Percentiles rank a stretch among this genome's conserved stretches.
Evolutionary conservation across 148 eudicot species (phyloP).

Genomic region (Dianthus caryophyllus): DNA sequence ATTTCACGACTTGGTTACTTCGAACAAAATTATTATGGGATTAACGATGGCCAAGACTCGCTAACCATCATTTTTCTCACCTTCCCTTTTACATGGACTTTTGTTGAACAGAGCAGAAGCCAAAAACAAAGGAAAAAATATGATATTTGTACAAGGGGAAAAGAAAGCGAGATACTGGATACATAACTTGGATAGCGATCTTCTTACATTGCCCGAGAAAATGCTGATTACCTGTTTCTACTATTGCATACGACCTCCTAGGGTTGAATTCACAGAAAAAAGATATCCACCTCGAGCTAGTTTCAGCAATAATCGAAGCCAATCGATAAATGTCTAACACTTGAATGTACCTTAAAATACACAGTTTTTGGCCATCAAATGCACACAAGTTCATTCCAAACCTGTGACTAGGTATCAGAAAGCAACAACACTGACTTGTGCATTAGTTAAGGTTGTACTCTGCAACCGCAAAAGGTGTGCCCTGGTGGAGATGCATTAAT

Average conservation of each 20-base stretch:
- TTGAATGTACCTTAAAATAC: slow-evolving; percentile 1
- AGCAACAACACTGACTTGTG: background rate
- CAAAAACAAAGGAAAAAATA: no score
- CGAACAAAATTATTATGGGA: no score
- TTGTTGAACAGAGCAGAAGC: background rate
- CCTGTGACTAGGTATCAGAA: background rate
- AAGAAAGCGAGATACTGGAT: background rate
- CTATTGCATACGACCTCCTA: background rate
- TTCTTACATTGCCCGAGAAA: background rate
- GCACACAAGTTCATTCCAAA: slow-evolving; percentile 8
- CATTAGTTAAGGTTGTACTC: slow-evolving; percentile 1
- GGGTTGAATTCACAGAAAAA: background rate
- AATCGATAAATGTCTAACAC: background rate
- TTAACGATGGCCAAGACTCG: no score
- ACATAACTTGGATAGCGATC: background rate
- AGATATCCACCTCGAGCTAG: background rate
- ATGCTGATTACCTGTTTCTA: background rate
- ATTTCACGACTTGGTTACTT: no score
- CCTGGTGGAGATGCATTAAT: background rate
- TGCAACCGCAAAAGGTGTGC: background rate
- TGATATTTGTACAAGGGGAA: no score
- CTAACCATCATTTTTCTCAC: no score
- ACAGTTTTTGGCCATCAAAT: slow-evolving; percentile 4
- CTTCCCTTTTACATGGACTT: no score
- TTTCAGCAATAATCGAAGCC: background rate